Base-by-base conservation (phyloP, 371 early-diverging fungal species). In the Caulochytrium protostelioides region DNA sequence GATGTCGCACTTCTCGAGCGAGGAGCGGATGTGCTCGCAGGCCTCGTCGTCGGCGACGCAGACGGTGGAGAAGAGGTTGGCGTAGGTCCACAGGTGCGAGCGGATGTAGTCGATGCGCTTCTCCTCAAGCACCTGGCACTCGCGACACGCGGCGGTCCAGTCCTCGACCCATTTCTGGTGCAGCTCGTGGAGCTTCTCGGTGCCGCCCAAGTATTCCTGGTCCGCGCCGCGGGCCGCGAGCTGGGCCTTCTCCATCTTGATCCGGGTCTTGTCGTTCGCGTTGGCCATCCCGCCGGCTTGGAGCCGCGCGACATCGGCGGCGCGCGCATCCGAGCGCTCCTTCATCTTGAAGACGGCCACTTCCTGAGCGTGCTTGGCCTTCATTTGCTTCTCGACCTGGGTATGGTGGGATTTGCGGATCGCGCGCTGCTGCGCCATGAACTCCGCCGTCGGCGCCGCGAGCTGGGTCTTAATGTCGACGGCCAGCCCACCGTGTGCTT, bases 31-130 rank as follows among this genome's bases (percentile, higher is more conserved):
- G 0, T 72, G 60, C 39, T 82, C 83, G 39, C 73, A 78, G 8
- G 74, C 77, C 62, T 85, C 84, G 52, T 84, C 84, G 41, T 92
- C 87, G 22, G 76, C 57, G 3, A 82, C 80, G 29, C 85, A 80
- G 6, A 71, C 58, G 16, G 65, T 65, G 4, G 83, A 76, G 5
- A 86, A 52, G 18, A 86, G 60, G 44, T 90, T 90, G 10, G 84
- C 69, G 43, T 76, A 90, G 28, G 74, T 70, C 72, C 83, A 83
- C 22, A 84, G 55, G 13, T 57, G 55, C 6, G 68, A 72, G 28
- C 81, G 69, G 18, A 85, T 44, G 30, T 75, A 83, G 32, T 85
- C 79, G n/a, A 86, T 59, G 27, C 91, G 54, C 38, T 83, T 76
- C 41, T 83, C 81, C 47, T 92, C 90, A 38, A 92, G 63, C 9